Evolutionary conservation across 2,329 filamentous ascomycete genomes (phyloP).

Genomic region (Talaromyces funiculosus): DNA sequence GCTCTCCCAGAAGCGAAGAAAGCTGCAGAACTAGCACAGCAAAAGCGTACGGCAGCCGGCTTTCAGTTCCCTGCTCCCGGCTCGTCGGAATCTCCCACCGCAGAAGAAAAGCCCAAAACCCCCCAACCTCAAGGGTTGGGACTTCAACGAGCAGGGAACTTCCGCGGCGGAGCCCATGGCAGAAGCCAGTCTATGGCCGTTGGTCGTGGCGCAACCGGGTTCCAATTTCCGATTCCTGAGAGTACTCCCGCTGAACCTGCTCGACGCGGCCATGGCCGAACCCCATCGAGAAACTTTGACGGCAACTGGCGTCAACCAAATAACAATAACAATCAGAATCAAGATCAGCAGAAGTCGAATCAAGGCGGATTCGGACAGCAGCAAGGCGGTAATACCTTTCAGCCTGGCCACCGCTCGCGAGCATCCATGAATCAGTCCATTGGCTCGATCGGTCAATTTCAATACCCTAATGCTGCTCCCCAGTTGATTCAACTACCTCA

Average conservation of each 20-base stretch:
- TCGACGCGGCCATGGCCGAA: constrained; percentile 74
- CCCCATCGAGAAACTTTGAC: constrained; percentile 89
- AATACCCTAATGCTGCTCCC: constrained; percentile 72
- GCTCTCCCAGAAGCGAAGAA: constrained; percentile 95
- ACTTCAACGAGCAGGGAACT: constrained; percentile 68
- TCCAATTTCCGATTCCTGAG: constrained; percentile 58
- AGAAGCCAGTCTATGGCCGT: constrained; percentile 49
- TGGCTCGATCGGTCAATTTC: constrained; percentile 76
- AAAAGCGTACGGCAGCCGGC: constrained; percentile 86
- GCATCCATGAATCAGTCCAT: constrained; percentile 83
- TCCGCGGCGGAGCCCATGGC: constrained; percentile 68
- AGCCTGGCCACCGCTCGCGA: constrained; percentile 83
- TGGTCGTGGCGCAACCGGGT: constrained; percentile 58
- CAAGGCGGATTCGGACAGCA: constrained; percentile 61
- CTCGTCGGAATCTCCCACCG: constrained; percentile 39
- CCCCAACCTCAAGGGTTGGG: constrained; percentile 51
- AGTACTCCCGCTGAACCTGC: constrained; percentile 62
- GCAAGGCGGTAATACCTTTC: constrained; percentile 70
- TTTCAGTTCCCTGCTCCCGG: constrained; percentile 89
- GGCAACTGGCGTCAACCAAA: constrained; percentile 93
- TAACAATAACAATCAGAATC: constrained; percentile 40
- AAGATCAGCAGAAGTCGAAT: constrained; percentile 50
- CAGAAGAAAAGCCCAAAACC: constrained; percentile 31
- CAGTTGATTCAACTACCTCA: constrained; percentile 80
- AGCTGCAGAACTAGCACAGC: constrained; percentile 91